phyloP scores from a whole-genome alignment of 148 eudicot species.

The Rhododendron kiyosumense region DNA sequence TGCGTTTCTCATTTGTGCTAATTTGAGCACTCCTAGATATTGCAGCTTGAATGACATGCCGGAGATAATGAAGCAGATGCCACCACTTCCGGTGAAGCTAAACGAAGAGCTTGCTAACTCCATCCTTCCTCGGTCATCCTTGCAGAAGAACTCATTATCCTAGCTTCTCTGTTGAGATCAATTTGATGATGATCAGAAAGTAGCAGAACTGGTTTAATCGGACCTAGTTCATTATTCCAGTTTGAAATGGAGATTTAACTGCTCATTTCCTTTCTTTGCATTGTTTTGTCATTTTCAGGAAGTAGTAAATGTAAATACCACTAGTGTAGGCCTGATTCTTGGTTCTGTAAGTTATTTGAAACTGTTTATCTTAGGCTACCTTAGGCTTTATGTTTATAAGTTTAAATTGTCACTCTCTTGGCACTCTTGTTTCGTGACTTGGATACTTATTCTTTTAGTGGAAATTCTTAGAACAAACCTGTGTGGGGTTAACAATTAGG shows the following conservation, averaged over 20 bases:
- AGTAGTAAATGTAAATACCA: background rate
- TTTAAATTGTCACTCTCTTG: background rate
- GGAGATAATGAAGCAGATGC: slow-evolving; percentile 96
- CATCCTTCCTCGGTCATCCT: slow-evolving; percentile 51
- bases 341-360: slow-evolving; percentile 17
- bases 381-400: background rate
- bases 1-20: background rate
- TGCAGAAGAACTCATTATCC: slow-evolving; percentile 45
- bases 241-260: slow-evolving; percentile 13
- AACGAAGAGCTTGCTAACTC: slow-evolving; percentile 73
- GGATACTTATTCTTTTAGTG: background rate
- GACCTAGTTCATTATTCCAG: background rate
- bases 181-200: background rate
- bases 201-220: slow-evolving; percentile 1
- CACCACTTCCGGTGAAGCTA: slow-evolving; percentile 87
- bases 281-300: background rate
- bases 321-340: slow-evolving; percentile 9
- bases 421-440: background rate
- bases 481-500: background rate
- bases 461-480: background rate
- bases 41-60: slow-evolving; percentile 72
- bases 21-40: slow-evolving; percentile 4
- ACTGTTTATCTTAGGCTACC: background rate
- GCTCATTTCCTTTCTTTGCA: background rate
- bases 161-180: background rate